These are phyloP conservation scores for Zopfochytrium polystomum DNA, from an alignment of 371 early-diverging fungal genomes.

Conservation along the genomic window DNA sequence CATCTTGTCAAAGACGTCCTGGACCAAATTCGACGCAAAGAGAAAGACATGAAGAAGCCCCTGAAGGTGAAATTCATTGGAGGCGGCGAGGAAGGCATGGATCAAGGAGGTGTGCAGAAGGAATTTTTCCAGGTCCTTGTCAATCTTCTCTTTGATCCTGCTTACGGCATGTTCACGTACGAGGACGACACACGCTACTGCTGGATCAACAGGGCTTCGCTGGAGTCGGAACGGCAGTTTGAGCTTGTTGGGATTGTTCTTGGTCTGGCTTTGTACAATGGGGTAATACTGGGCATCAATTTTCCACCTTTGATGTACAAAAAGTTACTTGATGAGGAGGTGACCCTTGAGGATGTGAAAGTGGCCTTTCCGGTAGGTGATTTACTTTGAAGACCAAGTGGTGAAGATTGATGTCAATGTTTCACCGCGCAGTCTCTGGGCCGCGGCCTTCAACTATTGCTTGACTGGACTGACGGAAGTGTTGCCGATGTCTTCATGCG, in stretches of 20 bases:
- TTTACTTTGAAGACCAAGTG: conserved; percentile 9
- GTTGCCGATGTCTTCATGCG: conserved; percentile 83
- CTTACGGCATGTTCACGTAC: conserved; percentile 56
- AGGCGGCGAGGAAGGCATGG: conserved; percentile 83
- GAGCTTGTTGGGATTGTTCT: conserved; percentile 66
- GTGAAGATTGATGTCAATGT: conserved; percentile 28
- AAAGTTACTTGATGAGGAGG: conserved; percentile 54
- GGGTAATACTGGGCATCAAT: conserved; percentile 60
- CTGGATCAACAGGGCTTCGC: conserved; percentile 50
- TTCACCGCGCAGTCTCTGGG: conserved; percentile 61
- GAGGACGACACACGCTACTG: conserved; percentile 50
- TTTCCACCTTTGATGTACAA: conserved; percentile 61
- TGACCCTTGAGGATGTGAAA: conserved; percentile 57
- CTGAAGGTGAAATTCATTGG: conserved; percentile 67
- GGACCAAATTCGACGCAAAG: conserved; percentile 55
- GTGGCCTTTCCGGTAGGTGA: conserved; percentile 53
- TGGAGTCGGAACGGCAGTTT: conserved; percentile 48
- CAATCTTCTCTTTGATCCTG: conserved; percentile 53
- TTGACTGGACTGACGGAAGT: conserved; percentile 76
- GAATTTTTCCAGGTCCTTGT: conserved; percentile 71
- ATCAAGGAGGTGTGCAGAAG: conserved; percentile 82
- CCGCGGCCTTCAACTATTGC: conserved; percentile 75
- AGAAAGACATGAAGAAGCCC: conserved; percentile 60
- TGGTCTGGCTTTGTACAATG: conserved; percentile 77
- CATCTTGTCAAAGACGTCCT: conserved; percentile 67